These are phyloP conservation scores for Neurospora sp. DNA, from an alignment of 495 filamentous ascomycete species.

Conservation along the genomic window DNA sequence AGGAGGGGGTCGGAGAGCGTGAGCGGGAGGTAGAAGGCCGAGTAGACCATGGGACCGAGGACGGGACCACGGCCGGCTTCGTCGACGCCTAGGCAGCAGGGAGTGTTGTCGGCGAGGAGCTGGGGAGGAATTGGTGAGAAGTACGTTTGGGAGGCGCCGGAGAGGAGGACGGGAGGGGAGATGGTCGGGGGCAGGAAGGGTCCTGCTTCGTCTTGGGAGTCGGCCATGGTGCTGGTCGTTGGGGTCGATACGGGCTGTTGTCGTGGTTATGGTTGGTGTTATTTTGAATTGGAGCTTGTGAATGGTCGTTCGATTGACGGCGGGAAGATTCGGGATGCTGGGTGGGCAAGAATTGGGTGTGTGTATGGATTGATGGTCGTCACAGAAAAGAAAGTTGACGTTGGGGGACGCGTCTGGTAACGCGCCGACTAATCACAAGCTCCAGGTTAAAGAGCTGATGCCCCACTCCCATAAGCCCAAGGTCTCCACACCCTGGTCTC, in stretches of 20 bases:
- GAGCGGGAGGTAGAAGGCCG: conserved; percentile 72
- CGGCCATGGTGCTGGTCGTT: conserved; percentile 30
- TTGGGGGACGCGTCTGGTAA: conserved; percentile 1
- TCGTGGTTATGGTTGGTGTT: neutral
- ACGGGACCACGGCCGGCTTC: conserved; percentile 95
- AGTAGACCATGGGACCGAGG: conserved; percentile 95
- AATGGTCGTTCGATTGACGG: neutral
- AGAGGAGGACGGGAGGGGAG: conserved; percentile 45
- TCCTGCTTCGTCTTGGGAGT: conserved; percentile 39
- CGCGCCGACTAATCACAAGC: conserved; percentile 8
- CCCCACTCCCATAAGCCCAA: neutral
- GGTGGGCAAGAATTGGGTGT: neutral
- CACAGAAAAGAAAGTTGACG: neutral
- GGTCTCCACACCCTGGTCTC: neutral
- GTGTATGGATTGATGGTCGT: neutral
- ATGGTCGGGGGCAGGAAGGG: conserved; percentile 79
- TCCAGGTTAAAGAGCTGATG: neutral
- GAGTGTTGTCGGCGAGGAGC: conserved; percentile 26
- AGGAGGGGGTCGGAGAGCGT: conserved; percentile 60
- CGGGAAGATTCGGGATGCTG: neutral
- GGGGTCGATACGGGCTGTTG: neutral
- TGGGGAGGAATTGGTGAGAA: conserved; percentile 60
- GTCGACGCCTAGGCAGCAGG: conserved; percentile 67
- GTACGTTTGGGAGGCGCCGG: conserved; percentile 74
- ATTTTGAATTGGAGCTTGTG: neutral